Evolutionary conservation across 345 rosid species (phyloP).

Genomic region (Pistacia vera): DNA sequence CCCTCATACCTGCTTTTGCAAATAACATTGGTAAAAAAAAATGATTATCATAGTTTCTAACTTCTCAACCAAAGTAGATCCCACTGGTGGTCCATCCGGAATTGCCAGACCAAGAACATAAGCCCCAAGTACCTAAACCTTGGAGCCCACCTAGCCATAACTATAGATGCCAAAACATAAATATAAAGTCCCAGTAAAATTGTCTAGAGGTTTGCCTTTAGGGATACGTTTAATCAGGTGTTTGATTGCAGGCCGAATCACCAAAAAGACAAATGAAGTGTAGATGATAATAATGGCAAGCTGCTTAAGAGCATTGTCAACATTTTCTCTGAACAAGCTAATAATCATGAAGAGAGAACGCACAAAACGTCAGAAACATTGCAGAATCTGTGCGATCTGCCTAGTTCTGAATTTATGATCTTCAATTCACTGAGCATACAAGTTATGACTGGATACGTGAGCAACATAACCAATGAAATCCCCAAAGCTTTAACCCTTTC

Average conservation of each 20-base stretch:
- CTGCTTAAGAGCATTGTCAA: background rate
- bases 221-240: background rate
- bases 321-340: background rate
- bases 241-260: background rate
- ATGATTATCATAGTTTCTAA: conserved; percentile 7
- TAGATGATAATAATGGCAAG: background rate
- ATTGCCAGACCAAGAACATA: conserved; percentile 20
- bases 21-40: conserved; percentile 22
- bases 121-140: background rate
- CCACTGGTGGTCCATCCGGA: conserved; percentile 35
- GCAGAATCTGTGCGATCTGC: conserved; percentile 24
- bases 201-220: conserved; percentile 5
- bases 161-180: background rate
- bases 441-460: conserved; percentile 42
- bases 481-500: background rate
- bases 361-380: conserved; percentile 12
- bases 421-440: conserved; percentile 30
- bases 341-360: background rate
- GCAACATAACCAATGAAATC: conserved; percentile 16
- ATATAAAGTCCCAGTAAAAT: background rate
- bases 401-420: conserved; percentile 31
- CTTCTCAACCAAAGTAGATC: conserved; percentile 29
- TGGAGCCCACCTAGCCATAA: background rate
- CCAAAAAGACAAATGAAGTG: background rate
- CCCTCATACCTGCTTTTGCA: conserved; percentile 19